These are phyloP conservation scores for Musa itinerans DNA, from an alignment of 176 grass and related monocot species.

Conservation along the genomic window DNA sequence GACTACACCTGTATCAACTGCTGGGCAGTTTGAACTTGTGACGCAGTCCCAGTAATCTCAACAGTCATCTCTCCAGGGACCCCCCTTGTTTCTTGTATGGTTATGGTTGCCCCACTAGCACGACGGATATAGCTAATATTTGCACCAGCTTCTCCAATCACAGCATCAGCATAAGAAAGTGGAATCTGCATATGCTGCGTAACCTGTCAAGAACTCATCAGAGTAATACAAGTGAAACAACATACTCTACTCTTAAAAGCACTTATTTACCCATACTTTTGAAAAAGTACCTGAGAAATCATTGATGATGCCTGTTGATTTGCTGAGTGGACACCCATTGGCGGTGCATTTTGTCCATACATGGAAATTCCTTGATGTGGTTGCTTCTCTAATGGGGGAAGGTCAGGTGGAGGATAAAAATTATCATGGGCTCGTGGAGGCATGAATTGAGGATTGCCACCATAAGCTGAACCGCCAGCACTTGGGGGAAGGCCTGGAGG, in stretches of 20 bases:
- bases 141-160: slow-evolving; percentile 79
- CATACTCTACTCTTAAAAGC: background rate
- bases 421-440: slow-evolving; percentile 55
- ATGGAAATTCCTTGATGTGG: slow-evolving; percentile 71
- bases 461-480: slow-evolving; percentile 54
- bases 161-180: slow-evolving; percentile 90
- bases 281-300: slow-evolving; percentile 54
- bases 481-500: slow-evolving; percentile 45
- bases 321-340: slow-evolving; percentile 34
- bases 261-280: slow-evolving; percentile 5
- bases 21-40: slow-evolving; percentile 95
- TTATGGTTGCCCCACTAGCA: slow-evolving; percentile 90
- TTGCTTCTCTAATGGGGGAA: slow-evolving; percentile 62
- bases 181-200: slow-evolving; percentile 91
- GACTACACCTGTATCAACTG: slow-evolving; percentile 75
- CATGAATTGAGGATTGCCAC: slow-evolving; percentile 68
- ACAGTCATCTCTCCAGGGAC: slow-evolving; percentile 93
- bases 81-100: slow-evolving; percentile 88
- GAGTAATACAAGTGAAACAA: background rate
- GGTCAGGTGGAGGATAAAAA: slow-evolving; percentile 64
- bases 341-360: slow-evolving; percentile 56
- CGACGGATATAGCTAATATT: slow-evolving; percentile 91
- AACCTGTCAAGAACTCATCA: slow-evolving; percentile 39
- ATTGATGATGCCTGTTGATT: slow-evolving; percentile 49
- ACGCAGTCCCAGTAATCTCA: slow-evolving; percentile 66